These are phyloP conservation scores for Candida morakotiae DNA, from an alignment of 805 yeast species.

Conservation along the genomic window DNA sequence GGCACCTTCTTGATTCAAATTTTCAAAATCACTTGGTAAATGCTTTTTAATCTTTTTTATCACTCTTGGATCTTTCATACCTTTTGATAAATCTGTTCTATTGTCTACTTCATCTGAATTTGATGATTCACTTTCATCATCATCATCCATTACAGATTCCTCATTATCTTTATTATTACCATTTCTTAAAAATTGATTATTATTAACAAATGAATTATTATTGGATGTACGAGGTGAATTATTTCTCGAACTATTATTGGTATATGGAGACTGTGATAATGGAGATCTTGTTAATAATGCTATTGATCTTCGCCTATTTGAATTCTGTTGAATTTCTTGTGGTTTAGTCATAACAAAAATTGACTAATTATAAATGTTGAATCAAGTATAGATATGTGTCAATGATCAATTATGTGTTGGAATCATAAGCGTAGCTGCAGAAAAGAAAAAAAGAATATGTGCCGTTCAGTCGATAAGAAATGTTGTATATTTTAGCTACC, in stretches of 20 bases:
- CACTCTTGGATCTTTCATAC: conserved; percentile 29
- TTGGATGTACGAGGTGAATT: conserved; percentile 5
- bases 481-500: not conserved
- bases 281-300: conserved; percentile 30
- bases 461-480: not conserved
- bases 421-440: not conserved
- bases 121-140: conserved; percentile 1
- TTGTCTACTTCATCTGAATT: conserved; percentile 12
- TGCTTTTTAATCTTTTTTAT: conserved; percentile 32
- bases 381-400: not conserved
- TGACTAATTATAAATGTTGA: not conserved
- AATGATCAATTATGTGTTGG: not conserved
- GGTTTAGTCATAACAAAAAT: conserved; percentile 4
- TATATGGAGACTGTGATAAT: conserved; percentile 20
- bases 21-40: conserved; percentile 25
- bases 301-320: conserved; percentile 22
- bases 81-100: conserved; percentile 14
- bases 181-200: conserved; percentile 17
- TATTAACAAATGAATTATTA: conserved; percentile 11
- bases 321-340: conserved; percentile 1
- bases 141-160: conserved; percentile 5
- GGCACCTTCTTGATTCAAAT: conserved; percentile 43
- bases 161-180: conserved; percentile 9
- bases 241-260: conserved; percentile 10
- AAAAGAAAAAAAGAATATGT: not conserved